Evolutionary conservation across 371 early-diverging fungal genomes (phyloP).

Genomic region (Haplosporangium sp.): DNA sequence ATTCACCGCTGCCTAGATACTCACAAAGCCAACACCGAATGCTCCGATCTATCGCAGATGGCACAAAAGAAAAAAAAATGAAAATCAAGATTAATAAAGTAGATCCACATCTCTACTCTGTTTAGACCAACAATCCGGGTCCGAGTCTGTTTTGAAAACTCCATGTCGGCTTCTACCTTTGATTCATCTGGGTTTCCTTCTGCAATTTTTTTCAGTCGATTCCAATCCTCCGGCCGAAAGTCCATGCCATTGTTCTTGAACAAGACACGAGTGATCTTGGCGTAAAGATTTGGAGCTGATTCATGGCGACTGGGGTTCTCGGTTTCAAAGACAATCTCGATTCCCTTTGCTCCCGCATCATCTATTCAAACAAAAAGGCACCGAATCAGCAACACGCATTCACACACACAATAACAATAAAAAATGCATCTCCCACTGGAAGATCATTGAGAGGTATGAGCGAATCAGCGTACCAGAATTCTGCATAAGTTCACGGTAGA

Average conservation of each 20-base stretch:
- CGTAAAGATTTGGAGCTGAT: slow-evolving; percentile 56
- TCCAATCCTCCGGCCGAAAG: slow-evolving; percentile 89
- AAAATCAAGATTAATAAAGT: neutral
- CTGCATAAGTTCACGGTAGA: slow-evolving; percentile 84
- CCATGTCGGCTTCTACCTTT: slow-evolving; percentile 51
- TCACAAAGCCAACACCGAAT: slow-evolving; percentile 87
- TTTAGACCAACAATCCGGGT: too few relatives aligned
- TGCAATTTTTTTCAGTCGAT: slow-evolving; percentile 85
- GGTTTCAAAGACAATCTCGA: slow-evolving; percentile 69
- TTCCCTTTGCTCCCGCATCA: slow-evolving; percentile 70
- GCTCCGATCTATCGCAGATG: slow-evolving; percentile 78
- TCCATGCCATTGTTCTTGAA: slow-evolving; percentile 90
- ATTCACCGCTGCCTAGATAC: neutral
- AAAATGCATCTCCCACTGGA: neutral
- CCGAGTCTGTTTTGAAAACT: too few relatives aligned
- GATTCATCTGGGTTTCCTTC: slow-evolving; percentile 91
- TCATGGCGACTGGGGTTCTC: slow-evolving; percentile 55
- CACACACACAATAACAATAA: neutral
- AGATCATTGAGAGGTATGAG: neutral
- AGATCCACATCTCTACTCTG: neutral
- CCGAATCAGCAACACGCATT: too few relatives aligned
- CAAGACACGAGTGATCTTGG: slow-evolving; percentile 70
- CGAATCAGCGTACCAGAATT: slow-evolving; percentile 63
- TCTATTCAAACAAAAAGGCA: slow-evolving; percentile 46
- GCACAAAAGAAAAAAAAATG: neutral